Evolutionary conservation across 768 basidiomycete genomes (phyloP).

Genomic region (Suillus occidentalis): DNA sequence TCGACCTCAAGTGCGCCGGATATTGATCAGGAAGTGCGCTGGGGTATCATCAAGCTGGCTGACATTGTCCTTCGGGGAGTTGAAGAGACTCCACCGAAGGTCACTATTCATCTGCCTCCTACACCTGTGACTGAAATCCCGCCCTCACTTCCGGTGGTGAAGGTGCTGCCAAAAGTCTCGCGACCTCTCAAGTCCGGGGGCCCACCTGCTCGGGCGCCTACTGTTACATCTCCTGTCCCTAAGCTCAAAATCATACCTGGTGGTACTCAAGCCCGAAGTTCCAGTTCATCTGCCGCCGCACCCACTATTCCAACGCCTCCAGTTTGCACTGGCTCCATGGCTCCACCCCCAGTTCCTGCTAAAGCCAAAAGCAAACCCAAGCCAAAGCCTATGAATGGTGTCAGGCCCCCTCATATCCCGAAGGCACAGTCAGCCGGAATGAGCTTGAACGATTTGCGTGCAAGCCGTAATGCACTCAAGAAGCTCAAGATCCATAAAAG

Average conservation of each 20-base stretch:
- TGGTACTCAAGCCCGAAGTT: slow-evolving; percentile 12
- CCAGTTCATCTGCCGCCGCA: slow-evolving; percentile 20
- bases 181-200: slow-evolving; percentile 36
- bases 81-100: slow-evolving; percentile 83
- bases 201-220: slow-evolving; percentile 31
- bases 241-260: slow-evolving; percentile 53
- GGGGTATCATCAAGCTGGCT: slow-evolving; percentile 88
- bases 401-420: slow-evolving; percentile 48
- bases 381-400: slow-evolving; percentile 16
- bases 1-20: slow-evolving; percentile 56
- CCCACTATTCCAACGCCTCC: slow-evolving; percentile 8
- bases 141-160: slow-evolving; percentile 57
- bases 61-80: slow-evolving; percentile 83
- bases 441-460: slow-evolving; percentile 71
- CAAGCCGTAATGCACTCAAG: slow-evolving; percentile 74
- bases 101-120: slow-evolving; percentile 76
- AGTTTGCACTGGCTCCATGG: slow-evolving; percentile 25
- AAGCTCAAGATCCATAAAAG: slow-evolving; percentile 77
- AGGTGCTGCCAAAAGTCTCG: slow-evolving; percentile 44
- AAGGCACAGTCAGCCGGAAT: slow-evolving; percentile 80
- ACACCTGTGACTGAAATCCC: slow-evolving; percentile 68
- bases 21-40: slow-evolving; percentile 85
- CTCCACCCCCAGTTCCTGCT: slow-evolving; percentile 28
- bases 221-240: slow-evolving; percentile 36
- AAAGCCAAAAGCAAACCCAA: slow-evolving; percentile 29